A percentile compares a stretch with the other conserved stretches of the same genome.
Conservation (phyloP, 1,284 basidiomycete genomes). For the Trichosporon sp. region DNA sequence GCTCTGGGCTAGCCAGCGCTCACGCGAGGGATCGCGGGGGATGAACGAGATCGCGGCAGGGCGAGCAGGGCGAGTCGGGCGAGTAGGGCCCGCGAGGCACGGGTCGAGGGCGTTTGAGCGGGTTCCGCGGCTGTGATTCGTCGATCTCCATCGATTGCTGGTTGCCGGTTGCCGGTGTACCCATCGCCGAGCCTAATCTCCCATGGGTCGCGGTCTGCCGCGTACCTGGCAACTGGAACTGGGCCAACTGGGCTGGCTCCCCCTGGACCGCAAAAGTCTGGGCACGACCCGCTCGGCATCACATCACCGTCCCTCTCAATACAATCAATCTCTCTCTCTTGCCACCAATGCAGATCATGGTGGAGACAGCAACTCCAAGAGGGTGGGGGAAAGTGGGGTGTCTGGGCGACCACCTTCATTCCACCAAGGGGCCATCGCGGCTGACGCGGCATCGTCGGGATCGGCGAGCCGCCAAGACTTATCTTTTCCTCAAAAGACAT, state of each 20-base stretch:
- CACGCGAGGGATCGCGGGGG: not conserved
- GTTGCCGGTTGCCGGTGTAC: not conserved
- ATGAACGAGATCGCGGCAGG: slow-evolving; percentile 8
- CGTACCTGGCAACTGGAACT: slow-evolving; percentile 12
- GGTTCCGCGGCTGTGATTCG: slow-evolving; percentile 12
- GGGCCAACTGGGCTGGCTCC: not conserved
- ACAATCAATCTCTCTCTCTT: not conserved
- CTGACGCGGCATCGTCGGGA: slow-evolving; percentile 19
- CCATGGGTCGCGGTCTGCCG: not conserved
- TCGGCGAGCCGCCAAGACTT: slow-evolving; percentile 17
- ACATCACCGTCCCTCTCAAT: not conserved
- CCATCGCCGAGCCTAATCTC: slow-evolving; percentile 10
- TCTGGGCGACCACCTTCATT: not conserved
- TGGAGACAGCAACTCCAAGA: not conserved
- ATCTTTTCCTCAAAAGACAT: not conserved
- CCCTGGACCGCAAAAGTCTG: not conserved
- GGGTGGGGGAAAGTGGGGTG: slow-evolving; percentile 15
- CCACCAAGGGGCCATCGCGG: not conserved
- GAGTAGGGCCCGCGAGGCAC: slow-evolving; percentile 12
- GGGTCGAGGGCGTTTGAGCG: not conserved
- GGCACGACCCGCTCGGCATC: not conserved
- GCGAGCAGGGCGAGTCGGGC: not conserved
- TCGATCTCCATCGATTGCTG: slow-evolving; percentile 7
- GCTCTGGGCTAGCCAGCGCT: not conserved
- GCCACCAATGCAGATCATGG: not conserved